phyloP scores from a whole-genome alignment of 805 yeast genomes.

The Huiozyma sinensis region DNA sequence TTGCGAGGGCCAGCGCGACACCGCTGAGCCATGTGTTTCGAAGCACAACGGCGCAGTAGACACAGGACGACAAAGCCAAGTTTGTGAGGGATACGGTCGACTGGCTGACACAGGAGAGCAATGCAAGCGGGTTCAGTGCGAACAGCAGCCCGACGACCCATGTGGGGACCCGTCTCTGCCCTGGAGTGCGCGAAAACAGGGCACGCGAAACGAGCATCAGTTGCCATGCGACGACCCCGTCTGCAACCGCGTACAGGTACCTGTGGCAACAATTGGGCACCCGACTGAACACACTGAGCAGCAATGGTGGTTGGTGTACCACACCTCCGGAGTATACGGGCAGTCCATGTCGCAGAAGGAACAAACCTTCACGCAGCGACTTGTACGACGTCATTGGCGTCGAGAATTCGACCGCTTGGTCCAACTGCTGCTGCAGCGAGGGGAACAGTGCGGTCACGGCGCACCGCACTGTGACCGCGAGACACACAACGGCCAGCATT shows the following conservation, averaged over 20 bases:
- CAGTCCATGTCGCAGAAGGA: slow-evolving; percentile 42
- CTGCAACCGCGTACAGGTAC: slow-evolving; percentile 46
- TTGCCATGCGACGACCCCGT: slow-evolving; percentile 45
- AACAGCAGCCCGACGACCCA: slow-evolving; percentile 52
- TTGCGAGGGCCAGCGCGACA: slow-evolving; percentile 35
- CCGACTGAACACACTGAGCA: slow-evolving; percentile 22
- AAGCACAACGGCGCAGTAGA: slow-evolving; percentile 34
- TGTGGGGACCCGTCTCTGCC: slow-evolving; percentile 22
- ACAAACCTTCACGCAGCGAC: slow-evolving; percentile 57
- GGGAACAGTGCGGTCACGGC: slow-evolving; percentile 18
- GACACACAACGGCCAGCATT: neutral
- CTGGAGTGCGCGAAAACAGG: neutral
- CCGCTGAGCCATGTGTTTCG: slow-evolving; percentile 25
- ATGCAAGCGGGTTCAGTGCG: slow-evolving; percentile 70
- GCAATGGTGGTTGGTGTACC: slow-evolving; percentile 73
- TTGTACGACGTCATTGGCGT: slow-evolving; percentile 30
- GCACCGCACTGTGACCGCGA: slow-evolving; percentile 8
- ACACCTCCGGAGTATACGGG: slow-evolving; percentile 81
- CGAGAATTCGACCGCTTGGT: slow-evolving; percentile 26
- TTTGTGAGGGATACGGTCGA: slow-evolving; percentile 57
- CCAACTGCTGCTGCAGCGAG: slow-evolving; percentile 17
- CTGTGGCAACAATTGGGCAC: neutral
- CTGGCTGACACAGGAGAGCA: slow-evolving; percentile 56
- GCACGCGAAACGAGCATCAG: slow-evolving; percentile 31
- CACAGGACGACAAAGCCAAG: slow-evolving; percentile 39